Evolutionary conservation across 768 basidiomycete species (phyloP), one percentile per base, ranked within the genome.

Genomic region (Suillus subaureus): DNA sequence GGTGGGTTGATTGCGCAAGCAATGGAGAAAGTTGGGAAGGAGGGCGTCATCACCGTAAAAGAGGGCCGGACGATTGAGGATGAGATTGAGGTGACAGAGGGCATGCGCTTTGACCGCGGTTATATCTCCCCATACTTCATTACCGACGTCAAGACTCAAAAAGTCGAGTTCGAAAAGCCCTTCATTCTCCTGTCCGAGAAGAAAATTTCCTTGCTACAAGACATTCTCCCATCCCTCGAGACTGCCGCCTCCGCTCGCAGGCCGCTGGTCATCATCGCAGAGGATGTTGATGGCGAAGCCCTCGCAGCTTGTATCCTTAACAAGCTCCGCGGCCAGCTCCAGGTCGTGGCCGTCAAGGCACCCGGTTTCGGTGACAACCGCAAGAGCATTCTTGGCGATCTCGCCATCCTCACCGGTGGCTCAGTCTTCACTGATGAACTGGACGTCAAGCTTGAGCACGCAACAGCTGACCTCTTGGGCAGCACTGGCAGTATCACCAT

Each of bases 11-110:
- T 98, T 78, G 96, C 97, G 6, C 94, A 94, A 75, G 97, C 97
- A 1, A 99, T 98, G 97, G 97, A 99, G 81, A 97, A 97, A 79
- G 97, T 99, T 67, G 97, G 97, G 76, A 97, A 97, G 83, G 97
- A 99, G 81, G 97, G 97, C 77, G 97, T 99, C 74, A 99, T 99
- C 83, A 99, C 97, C 60, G 96, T 99, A 78, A 99, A 99, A 84
- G 97, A 99, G 79, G 97, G 97, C 52, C 89, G 92, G 71, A 99
- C 97, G 6, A 97, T 96, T 69, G 96, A 98, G 72, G 97, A 99
- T 75, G 96, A 97, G 80, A 98, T 98, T 75, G 97, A 99, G 78
- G 96, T 99, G 73, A 98, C 97, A 33, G 97, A 99, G 82, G 97
- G 97, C 79, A 99, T 99, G 97, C 90, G 96, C 73, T 98, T 99